Percentiles rank a stretch among this genome's conserved stretches.
These are phyloP conservation scores for Lipomyces lipofer DNA, from an alignment of 805 yeast species.

Conservation along the genomic window DNA sequence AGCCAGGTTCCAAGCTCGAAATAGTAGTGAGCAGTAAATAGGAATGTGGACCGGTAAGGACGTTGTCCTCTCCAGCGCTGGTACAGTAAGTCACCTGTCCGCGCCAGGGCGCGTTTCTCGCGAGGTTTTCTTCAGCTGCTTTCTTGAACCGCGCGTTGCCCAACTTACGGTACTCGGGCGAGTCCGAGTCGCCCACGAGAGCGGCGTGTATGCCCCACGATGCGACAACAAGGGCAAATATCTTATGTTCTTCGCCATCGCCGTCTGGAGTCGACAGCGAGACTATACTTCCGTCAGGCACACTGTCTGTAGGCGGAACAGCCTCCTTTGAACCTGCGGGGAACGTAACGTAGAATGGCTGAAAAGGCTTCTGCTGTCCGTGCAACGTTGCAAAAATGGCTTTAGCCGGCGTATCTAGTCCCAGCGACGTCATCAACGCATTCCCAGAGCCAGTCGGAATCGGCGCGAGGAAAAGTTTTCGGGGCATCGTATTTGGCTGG, in stretches of 20 bases:
- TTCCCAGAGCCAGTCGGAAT: constrained; percentile 89
- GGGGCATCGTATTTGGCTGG: constrained; percentile 14
- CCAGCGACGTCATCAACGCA: constrained; percentile 67
- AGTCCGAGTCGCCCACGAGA: constrained; percentile 75
- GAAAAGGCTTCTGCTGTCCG: constrained; percentile 15
- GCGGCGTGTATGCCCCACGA: constrained; percentile 90
- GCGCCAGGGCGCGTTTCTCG: constrained; percentile 51
- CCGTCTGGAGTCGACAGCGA: constrained; percentile 17
- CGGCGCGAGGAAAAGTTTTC: constrained; percentile 30
- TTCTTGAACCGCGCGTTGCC: constrained; percentile 68
- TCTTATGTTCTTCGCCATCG: not conserved
- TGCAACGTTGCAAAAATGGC: constrained; percentile 14
- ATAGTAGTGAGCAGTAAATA: constrained; percentile 62
- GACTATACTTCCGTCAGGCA: constrained; percentile 38
- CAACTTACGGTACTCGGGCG: constrained; percentile 59
- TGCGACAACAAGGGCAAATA: constrained; percentile 53
- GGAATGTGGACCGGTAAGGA: constrained; percentile 49
- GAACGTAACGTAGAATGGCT: constrained; percentile 26
- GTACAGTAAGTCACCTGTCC: constrained; percentile 42
- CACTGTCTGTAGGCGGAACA: constrained; percentile 49
- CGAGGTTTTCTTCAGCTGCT: constrained; percentile 62
- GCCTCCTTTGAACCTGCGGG: constrained; percentile 37
- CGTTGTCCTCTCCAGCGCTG: constrained; percentile 10
- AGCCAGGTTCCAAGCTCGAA: constrained; percentile 58
- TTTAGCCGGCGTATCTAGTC: constrained; percentile 39